Percentiles rank a stretch among this genome's conserved stretches.
Conservation (phyloP, 116 monocot species). For the Cymodocea nodosa region DNA sequence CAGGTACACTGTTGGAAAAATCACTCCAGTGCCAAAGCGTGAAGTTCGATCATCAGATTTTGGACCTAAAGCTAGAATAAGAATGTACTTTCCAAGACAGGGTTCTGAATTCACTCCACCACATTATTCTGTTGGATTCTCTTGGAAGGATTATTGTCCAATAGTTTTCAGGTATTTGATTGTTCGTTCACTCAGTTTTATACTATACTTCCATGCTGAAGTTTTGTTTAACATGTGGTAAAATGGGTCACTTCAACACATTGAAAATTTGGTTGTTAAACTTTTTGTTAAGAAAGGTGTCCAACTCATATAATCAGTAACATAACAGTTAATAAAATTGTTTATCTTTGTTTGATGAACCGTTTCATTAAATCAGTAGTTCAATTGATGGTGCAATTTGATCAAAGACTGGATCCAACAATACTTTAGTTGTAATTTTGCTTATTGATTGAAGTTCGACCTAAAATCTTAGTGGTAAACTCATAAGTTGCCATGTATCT, state of each 20-base stretch:
- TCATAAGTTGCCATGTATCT: no score
- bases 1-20: slow-evolving; percentile 93
- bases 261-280: no score
- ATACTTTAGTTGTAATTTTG: no score
- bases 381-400: no score
- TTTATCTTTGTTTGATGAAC: no score
- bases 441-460: no score
- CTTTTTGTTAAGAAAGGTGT: no score
- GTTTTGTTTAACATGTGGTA: not conserved
- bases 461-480: no score
- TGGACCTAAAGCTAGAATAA: slow-evolving; percentile 70
- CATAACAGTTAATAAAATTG: no score
- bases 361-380: no score
- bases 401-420: no score
- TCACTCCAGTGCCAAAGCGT: slow-evolving; percentile 83
- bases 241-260: not conserved
- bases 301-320: no score
- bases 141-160: slow-evolving; percentile 96
- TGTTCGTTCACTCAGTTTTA: not conserved
- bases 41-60: slow-evolving; percentile 92
- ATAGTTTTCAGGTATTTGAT: slow-evolving; percentile 70
- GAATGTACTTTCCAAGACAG: slow-evolving; percentile 54
- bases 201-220: not conserved
- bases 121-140: slow-evolving; percentile 71
- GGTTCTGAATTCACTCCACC: slow-evolving; percentile 91